These are phyloP conservation scores for Globisporangium cederbergense DNA, from an alignment of 352 stramenopile species.

Conservation along the genomic window DNA sequence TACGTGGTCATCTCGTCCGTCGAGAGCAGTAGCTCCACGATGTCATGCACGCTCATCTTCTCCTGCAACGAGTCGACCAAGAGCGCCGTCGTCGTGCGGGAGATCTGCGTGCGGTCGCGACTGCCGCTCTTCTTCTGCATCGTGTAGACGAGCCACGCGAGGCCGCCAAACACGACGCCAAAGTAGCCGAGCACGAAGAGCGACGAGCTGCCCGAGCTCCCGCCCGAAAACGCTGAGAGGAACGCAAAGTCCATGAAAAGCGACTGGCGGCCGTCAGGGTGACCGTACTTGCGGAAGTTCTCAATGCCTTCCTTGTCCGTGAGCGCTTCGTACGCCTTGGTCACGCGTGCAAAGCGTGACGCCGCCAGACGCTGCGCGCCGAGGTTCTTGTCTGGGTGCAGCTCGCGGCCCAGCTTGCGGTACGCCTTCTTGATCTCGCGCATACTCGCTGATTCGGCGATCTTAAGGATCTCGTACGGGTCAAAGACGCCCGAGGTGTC, in stretches of 20 bases:
- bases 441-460: slow-evolving; percentile 48
- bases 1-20: slow-evolving; percentile 70
- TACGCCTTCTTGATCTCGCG: slow-evolving; percentile 79
- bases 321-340: slow-evolving; percentile 85
- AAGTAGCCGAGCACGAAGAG: slow-evolving; percentile 78
- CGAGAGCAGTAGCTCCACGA: slow-evolving; percentile 73
- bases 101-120: slow-evolving; percentile 64
- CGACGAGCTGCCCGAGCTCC: slow-evolving; percentile 35
- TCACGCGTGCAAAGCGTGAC: slow-evolving; percentile 61
- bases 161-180: slow-evolving; percentile 45
- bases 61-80: slow-evolving; percentile 55
- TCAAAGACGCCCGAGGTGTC: slow-evolving; percentile 80
- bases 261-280: slow-evolving; percentile 77
- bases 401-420: slow-evolving; percentile 51
- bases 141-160: slow-evolving; percentile 63
- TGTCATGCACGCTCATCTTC: slow-evolving; percentile 78
- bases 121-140: slow-evolving; percentile 49
- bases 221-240: slow-evolving; percentile 46
- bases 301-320: slow-evolving; percentile 65
- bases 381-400: slow-evolving; percentile 85
- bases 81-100: slow-evolving; percentile 33
- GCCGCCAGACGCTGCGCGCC: slow-evolving; percentile 34
- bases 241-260: slow-evolving; percentile 73
- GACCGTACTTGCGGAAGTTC: slow-evolving; percentile 79
- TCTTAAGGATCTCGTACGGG: slow-evolving; percentile 81